A percentile compares a stretch with the other conserved stretches of the same genome.
These are phyloP conservation scores for Acaromyces ingoldii DNA, from an alignment of 1,284 basidiomycete species.

Conservation along the genomic window DNA sequence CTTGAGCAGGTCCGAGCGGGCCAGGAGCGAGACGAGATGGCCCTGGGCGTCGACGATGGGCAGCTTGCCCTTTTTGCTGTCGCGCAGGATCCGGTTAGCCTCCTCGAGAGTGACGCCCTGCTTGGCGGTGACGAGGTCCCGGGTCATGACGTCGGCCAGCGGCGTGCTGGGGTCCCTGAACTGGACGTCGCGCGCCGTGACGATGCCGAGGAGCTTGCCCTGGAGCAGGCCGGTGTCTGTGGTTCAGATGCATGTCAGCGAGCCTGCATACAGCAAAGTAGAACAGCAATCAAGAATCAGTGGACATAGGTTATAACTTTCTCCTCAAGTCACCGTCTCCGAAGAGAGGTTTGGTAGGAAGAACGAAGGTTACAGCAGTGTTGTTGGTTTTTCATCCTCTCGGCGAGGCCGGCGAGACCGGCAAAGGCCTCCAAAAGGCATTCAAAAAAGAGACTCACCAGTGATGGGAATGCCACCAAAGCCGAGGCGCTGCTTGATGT, in stretches of 20 bases:
- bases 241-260: constrained; percentile 3
- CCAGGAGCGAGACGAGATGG: constrained; percentile 43
- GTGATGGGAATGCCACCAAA: constrained; percentile 98
- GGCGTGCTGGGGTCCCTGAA: constrained; percentile 69
- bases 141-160: constrained; percentile 86
- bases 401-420: too few species aligned
- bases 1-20: constrained; percentile 90
- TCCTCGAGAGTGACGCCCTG: constrained; percentile 63
- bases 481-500: constrained; percentile 85
- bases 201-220: constrained; percentile 90
- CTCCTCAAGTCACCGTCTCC: constrained; percentile 55
- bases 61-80: constrained; percentile 96
- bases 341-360: constrained; percentile 66
- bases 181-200: constrained; percentile 93
- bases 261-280: not conserved
- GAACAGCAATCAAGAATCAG: constrained; percentile 38
- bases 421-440: not conserved
- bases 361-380: constrained; percentile 74
- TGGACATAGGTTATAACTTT: constrained; percentile 54
- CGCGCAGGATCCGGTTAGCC: constrained; percentile 90
- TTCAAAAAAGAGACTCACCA: constrained; percentile 59
- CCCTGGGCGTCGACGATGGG: constrained; percentile 54
- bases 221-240: constrained; percentile 80
- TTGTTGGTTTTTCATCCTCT: constrained; percentile 57
- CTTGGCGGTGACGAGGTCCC: constrained; percentile 45